These are phyloP conservation scores for Xylariaceae sp. DNA, from an alignment of 2,329 filamentous ascomycete genomes.

Conservation along the genomic window DNA sequence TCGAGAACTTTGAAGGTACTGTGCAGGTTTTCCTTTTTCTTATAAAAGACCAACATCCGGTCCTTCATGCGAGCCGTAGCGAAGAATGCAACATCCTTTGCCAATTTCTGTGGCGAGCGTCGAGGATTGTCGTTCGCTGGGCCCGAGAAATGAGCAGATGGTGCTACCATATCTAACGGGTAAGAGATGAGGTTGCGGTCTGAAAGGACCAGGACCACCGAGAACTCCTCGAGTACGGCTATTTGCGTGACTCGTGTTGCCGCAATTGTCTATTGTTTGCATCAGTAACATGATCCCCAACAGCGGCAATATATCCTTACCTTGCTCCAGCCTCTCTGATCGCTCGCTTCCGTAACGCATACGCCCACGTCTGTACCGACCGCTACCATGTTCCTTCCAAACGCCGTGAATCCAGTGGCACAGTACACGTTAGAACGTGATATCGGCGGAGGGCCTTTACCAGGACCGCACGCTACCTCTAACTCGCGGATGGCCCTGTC, in stretches of 20 bases:
- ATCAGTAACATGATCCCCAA: conserved; percentile 2
- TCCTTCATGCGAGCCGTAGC: conserved; percentile 97
- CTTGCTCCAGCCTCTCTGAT: conserved; percentile 85
- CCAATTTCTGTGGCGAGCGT: conserved; percentile 85
- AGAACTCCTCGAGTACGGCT: conserved; percentile 92
- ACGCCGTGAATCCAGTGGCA: conserved; percentile 80
- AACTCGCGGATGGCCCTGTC: conserved; percentile 87
- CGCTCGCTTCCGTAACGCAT: conserved; percentile 79
- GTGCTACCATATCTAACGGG: conserved; percentile 78
- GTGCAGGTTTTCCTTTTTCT: conserved; percentile 85
- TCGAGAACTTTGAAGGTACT: conserved; percentile 97
- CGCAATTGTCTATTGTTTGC: conserved; percentile 60
- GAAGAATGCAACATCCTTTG: conserved; percentile 94
- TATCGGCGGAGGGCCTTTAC: conserved; percentile 67
- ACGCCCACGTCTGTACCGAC: conserved; percentile 95
- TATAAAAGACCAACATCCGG: conserved; percentile 89
- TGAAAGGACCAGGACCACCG: conserved; percentile 82
- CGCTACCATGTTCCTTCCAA: conserved; percentile 81
- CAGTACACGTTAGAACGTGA: conserved; percentile 88
- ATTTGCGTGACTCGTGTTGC: conserved; percentile 80
- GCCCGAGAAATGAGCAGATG: conserved; percentile 55
- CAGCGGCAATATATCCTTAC: conserved; percentile 43
- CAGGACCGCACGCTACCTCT: conserved; percentile 68
- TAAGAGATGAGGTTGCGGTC: conserved; percentile 91
- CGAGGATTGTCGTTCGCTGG: conserved; percentile 66